A percentile compares a stretch with the other conserved stretches of the same genome.
Evolutionary conservation across 2,329 filamentous ascomycete species (phyloP).

Genomic region (Alternaria gansuensis): DNA sequence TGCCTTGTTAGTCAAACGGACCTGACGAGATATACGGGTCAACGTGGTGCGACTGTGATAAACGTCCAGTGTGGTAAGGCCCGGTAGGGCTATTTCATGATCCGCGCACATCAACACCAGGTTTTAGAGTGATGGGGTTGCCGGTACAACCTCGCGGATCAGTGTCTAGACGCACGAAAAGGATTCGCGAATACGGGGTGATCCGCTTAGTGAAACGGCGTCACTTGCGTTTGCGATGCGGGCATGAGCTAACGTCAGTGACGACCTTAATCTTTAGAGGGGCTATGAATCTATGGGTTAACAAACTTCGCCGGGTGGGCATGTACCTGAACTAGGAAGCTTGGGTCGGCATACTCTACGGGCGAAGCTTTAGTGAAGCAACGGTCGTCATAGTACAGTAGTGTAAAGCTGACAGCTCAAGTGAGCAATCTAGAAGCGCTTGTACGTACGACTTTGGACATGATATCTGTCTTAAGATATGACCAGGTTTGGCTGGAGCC

Average conservation of each 20-base stretch:
- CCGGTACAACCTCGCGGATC: conserved; percentile 4
- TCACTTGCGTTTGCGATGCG: conserved; percentile 5
- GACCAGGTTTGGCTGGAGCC: background rate
- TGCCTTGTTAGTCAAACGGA: conserved; percentile 2
- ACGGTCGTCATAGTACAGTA: conserved; percentile 11
- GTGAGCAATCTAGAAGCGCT: conserved; percentile 6
- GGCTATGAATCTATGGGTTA: conserved; percentile 5
- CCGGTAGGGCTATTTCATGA: conserved; percentile 6
- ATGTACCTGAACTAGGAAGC: conserved; percentile 11
- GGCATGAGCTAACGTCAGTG: conserved; percentile 5
- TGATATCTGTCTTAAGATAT: background rate
- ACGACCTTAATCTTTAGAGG: conserved; percentile 6
- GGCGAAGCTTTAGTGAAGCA: conserved; percentile 15
- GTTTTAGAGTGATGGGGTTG: background rate
- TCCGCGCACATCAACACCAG: conserved; percentile 5
- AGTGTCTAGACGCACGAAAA: conserved; percentile 7
- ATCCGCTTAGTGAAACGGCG: conserved; percentile 7
- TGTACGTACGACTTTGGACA: background rate
- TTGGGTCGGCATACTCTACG: conserved; percentile 8
- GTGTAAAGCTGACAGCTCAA: conserved; percentile 10
- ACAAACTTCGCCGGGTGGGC: conserved; percentile 8
- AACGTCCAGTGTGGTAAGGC: background rate
- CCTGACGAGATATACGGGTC: background rate
- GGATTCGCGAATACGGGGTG: conserved; percentile 3
- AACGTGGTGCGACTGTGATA: conserved; percentile 6